Percentiles rank a stretch among this genome's conserved stretches.
These are phyloP conservation scores for Blastobotrys ciferrii DNA, from an alignment of 1,139 yeast species.

Conservation along the genomic window DNA sequence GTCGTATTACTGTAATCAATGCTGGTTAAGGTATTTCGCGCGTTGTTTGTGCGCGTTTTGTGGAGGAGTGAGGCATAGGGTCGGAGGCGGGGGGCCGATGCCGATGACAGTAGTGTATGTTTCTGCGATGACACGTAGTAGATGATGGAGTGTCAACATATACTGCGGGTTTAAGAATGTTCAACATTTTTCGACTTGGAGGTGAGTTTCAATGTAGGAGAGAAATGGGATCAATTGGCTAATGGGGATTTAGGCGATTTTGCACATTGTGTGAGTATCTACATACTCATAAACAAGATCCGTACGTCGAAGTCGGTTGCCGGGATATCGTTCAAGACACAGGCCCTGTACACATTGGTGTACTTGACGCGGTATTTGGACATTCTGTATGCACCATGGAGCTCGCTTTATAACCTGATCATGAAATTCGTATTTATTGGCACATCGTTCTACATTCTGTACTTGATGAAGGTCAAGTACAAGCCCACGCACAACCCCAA, in stretches of 20 bases:
- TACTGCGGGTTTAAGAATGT: constrained; percentile 20
- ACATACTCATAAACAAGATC: constrained; percentile 72
- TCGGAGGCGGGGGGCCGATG: neutral
- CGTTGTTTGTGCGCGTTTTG: too few relatives aligned
- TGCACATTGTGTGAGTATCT: constrained; percentile 77
- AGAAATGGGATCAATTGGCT: neutral
- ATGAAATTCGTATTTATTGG: constrained; percentile 81
- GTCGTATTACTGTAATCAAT: too few relatives aligned
- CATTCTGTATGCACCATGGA: constrained; percentile 48
- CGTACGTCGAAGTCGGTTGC: constrained; percentile 62
- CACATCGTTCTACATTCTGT: constrained; percentile 72
- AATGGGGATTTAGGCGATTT: constrained; percentile 53
- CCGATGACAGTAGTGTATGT: neutral
- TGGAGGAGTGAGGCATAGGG: neutral
- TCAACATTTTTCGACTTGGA: constrained; percentile 30
- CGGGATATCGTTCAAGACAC: constrained; percentile 90
- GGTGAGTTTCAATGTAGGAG: constrained; percentile 16
- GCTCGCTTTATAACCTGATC: constrained; percentile 68
- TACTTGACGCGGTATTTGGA: constrained; percentile 79
- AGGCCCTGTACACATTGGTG: constrained; percentile 72
- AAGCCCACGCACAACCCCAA: constrained; percentile 50
- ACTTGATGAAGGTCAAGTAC: constrained; percentile 64
- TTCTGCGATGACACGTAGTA: neutral
- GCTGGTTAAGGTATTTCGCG: too few relatives aligned
- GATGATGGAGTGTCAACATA: neutral